Evolutionary conservation across 257 asterid species (phyloP), one percentile per base, ranked within the genome.

Genomic region (Solanum bulbocastanum): DNA sequence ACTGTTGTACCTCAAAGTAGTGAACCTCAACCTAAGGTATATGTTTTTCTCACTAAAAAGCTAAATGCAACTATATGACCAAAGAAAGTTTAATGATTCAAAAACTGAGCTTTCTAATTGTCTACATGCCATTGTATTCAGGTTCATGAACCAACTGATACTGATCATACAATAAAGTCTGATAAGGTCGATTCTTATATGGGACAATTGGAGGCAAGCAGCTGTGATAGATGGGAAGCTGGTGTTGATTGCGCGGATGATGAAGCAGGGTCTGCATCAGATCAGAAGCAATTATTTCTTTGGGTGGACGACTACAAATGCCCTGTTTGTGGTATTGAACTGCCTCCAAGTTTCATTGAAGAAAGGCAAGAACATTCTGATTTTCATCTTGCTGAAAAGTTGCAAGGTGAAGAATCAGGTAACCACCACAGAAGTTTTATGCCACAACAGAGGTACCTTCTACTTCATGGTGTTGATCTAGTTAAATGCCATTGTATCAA

Each of bases 311-410:
- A 89, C 52, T 96, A 96, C 90, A 93, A 92, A 79, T 97, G 99
- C 93, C 94, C 99, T 2, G 68, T 94, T 22, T 97, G 99, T 82
- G 98, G 99, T 83, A 85, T 90, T 10, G 98, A 96, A 89, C 82
- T 97, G 89, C 99, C 99, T n/a, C 90, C 98, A 40, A 91, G 93
- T 91, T 96, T 96, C 86, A 83, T 87, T 25, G 96, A 93, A 82
- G 99, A 97, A 90, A 92, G 99, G 88, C 99, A 87, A 89, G 98
- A 96, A 90, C 99, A 97, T 93, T 94, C 91, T 35, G 99, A 97
- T 91, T 97, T 94, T 90, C 99, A 97, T 92, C 91, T 97, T 14
- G 99, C 99, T 58, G 93, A 96, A 89, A 93, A 93, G 92, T 88
- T 97, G 91, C 99, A 96, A 91, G 91, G 93, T 62, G 98, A 95